Percentiles rank a stretch among this genome's conserved stretches.
These are phyloP conservation scores for Curvularia hawaiiensis DNA, from an alignment of 2,329 filamentous ascomycete species.

Conservation along the genomic window DNA sequence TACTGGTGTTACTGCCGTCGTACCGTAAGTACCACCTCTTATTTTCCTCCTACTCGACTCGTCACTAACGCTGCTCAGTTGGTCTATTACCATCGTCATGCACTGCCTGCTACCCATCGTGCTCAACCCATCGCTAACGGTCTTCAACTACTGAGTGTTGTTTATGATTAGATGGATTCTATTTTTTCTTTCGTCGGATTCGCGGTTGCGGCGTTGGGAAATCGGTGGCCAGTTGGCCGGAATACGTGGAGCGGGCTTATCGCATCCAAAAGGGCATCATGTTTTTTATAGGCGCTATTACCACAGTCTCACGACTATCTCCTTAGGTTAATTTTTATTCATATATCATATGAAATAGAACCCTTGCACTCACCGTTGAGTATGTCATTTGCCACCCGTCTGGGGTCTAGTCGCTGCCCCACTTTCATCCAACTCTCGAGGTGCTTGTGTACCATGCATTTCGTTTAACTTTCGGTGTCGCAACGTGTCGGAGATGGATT, in stretches of 20 bases:
- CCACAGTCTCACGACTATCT: constrained; percentile 4
- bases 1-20: constrained; percentile 64
- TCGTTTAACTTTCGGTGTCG: neutral
- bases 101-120: constrained; percentile 73
- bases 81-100: constrained; percentile 67
- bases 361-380: neutral
- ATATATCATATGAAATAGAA: neutral
- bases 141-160: constrained; percentile 69
- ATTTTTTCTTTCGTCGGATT: constrained; percentile 7
- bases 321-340: constrained; percentile 14
- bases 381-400: too few relatives aligned
- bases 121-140: constrained; percentile 76
- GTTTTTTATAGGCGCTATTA: constrained; percentile 7
- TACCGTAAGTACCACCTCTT: constrained; percentile 54
- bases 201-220: constrained; percentile 9
- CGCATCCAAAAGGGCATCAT: constrained; percentile 5
- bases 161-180: constrained; percentile 7
- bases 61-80: constrained; percentile 35
- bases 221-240: constrained; percentile 15
- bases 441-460: neutral
- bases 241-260: constrained; percentile 11
- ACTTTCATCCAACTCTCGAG: neutral
- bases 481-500: neutral
- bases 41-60: neutral
- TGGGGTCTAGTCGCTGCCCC: neutral